Conservation (phyloP, 352 stramenopile genomes). For the Elongisporangium senticosum region DNA sequence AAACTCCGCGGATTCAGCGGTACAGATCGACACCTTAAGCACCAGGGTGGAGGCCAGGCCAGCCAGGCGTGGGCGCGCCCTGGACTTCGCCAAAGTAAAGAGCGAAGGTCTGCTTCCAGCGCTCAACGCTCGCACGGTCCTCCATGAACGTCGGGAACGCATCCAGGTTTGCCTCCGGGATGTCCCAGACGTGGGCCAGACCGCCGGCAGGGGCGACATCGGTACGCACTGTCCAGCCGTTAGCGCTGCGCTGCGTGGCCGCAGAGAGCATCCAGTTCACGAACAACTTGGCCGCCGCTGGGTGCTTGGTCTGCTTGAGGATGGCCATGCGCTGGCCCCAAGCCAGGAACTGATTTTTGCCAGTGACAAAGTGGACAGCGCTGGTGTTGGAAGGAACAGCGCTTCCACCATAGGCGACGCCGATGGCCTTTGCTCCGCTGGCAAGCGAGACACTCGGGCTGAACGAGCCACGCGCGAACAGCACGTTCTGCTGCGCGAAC, state of each 20-base stretch:
- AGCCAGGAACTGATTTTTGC: conserved; percentile 24
- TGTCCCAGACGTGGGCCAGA: conserved; percentile 24
- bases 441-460: conserved; percentile 18
- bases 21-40: conserved; percentile 8
- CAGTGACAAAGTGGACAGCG: conserved; percentile 16
- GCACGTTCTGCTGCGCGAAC: conserved; percentile 29
- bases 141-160: conserved; percentile 45
- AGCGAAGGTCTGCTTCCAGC: conserved; percentile 30
- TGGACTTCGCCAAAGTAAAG: conserved; percentile 55
- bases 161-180: conserved; percentile 19
- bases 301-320: conserved; percentile 47
- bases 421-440: conserved; percentile 26
- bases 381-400: conserved; percentile 2
- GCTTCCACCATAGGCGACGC: conserved; percentile 11
- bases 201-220: conserved; percentile 26
- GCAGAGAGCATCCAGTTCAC: conserved; percentile 41
- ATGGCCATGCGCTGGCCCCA: conserved; percentile 55
- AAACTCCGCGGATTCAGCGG: too few species aligned
- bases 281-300: conserved; percentile 47
- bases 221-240: conserved; percentile 19
- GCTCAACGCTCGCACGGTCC: conserved; percentile 35
- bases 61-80: conserved; percentile 28
- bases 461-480: conserved; percentile 29
- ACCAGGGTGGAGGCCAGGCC: conserved; percentile 31
- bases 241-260: conserved; percentile 2